These are phyloP conservation scores for Epichloe sylvatica DNA, from an alignment of 2,329 filamentous ascomycete genomes.

Conservation along the genomic window DNA sequence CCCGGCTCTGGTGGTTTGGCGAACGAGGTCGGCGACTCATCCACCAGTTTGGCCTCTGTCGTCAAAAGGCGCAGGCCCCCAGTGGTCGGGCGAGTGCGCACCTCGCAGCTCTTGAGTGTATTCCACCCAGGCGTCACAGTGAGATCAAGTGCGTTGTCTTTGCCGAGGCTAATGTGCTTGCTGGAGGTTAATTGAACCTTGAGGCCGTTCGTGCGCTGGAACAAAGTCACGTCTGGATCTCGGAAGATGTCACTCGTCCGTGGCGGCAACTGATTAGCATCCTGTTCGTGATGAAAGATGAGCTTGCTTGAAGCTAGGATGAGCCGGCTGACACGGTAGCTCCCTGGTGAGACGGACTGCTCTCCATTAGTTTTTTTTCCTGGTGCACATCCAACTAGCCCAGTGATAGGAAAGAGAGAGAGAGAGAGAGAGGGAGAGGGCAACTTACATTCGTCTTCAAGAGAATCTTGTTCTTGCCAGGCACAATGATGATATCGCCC, in stretches of 20 bases:
- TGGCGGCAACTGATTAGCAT: conserved; percentile 32
- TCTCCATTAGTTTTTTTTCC: conserved; percentile 13
- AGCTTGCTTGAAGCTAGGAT: conserved; percentile 51
- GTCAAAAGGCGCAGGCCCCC: conserved; percentile 51
- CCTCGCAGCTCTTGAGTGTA: conserved; percentile 41
- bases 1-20: conserved; percentile 39
- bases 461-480: conserved; percentile 32
- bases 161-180: conserved; percentile 64
- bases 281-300: conserved; percentile 50
- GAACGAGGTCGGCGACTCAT: conserved; percentile 27
- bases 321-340: conserved; percentile 62
- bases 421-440: not conserved
- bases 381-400: too few relatives aligned
- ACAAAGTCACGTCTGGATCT: conserved; percentile 54
- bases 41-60: conserved; percentile 40
- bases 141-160: conserved; percentile 63
- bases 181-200: conserved; percentile 53
- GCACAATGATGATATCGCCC: conserved; percentile 22
- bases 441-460: conserved; percentile 23
- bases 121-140: conserved; percentile 64
- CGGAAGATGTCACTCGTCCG: conserved; percentile 38
- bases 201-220: conserved; percentile 54
- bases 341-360: conserved; percentile 53
- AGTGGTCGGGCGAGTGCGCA: conserved; percentile 50
- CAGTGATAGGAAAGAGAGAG: too few relatives aligned